Evolutionary conservation across 1,284 basidiomycete species (phyloP).

Genomic region (Bothia castanella): DNA sequence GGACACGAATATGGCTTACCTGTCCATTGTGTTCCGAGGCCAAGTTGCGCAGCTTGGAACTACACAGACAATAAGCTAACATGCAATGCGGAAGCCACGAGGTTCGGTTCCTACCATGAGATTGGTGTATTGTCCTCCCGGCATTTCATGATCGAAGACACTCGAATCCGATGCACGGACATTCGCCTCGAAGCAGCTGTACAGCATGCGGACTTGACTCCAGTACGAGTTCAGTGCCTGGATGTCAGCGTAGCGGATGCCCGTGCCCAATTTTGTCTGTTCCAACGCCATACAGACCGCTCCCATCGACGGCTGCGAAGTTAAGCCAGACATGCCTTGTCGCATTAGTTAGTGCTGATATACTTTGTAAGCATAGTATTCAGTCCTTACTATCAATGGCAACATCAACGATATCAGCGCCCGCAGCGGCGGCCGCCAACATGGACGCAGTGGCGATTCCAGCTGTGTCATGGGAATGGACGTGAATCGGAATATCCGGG

Average conservation of each 20-base stretch:
- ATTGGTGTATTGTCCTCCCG: slow-evolving; percentile 96
- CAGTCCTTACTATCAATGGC: slow-evolving; percentile 86
- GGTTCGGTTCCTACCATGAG: slow-evolving; percentile 61
- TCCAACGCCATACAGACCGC: slow-evolving; percentile 93
- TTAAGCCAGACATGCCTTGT: slow-evolving; percentile 93
- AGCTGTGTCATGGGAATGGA: slow-evolving; percentile 99
- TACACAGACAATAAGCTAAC: slow-evolving; percentile 36
- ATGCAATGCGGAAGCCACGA: slow-evolving; percentile 10
- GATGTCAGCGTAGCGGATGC: slow-evolving; percentile 96
- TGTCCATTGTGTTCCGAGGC: slow-evolving; percentile 95
- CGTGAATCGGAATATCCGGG: slow-evolving; percentile 97
- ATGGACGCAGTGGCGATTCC: slow-evolving; percentile 97
- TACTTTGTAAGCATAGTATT: background rate
- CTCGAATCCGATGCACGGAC: slow-evolving; percentile 95
- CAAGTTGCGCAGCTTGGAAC: slow-evolving; percentile 99
- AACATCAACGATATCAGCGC: slow-evolving; percentile 97
- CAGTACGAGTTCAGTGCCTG: slow-evolving; percentile 98
- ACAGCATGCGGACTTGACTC: slow-evolving; percentile 95
- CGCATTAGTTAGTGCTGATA: slow-evolving; percentile 8
- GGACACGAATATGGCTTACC: slow-evolving; percentile 39
- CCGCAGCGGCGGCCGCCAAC: slow-evolving; percentile 93
- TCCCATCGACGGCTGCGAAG: slow-evolving; percentile 99
- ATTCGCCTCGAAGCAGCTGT: slow-evolving; percentile 97
- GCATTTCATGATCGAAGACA: slow-evolving; percentile 99
- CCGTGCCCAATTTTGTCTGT: slow-evolving; percentile 92